These are phyloP conservation scores for Eucalyptus erythrocorys DNA, from an alignment of 345 rosid species.

Conservation along the genomic window DNA sequence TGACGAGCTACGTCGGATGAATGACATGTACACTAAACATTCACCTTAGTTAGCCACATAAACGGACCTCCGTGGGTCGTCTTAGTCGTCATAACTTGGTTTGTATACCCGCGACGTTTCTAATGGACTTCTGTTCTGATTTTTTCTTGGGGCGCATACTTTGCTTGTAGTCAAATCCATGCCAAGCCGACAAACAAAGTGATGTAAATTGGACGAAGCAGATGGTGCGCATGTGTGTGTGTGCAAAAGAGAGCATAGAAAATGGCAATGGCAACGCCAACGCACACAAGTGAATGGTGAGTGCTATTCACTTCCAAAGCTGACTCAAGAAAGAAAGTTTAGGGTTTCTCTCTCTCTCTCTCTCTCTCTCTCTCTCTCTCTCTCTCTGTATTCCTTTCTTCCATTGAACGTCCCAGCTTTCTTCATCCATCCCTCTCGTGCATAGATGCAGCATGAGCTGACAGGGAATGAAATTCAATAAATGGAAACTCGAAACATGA, in stretches of 20 bases:
- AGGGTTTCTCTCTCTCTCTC: background rate
- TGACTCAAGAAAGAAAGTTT: background rate
- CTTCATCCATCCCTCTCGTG: background rate
- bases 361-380: background rate
- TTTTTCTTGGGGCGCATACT: background rate
- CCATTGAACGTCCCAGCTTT: background rate
- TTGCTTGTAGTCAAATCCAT: background rate
- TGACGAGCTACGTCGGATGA: background rate
- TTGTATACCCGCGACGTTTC: background rate
- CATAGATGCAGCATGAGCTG: background rate
- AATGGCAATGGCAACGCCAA: background rate
- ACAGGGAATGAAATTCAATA: background rate
- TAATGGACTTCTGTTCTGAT: background rate
- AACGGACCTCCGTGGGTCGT: background rate
- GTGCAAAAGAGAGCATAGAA: background rate
- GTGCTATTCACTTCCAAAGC: background rate
- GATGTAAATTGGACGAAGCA: background rate
- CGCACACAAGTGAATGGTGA: background rate
- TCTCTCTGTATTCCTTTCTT: background rate
- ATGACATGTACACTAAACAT: background rate
- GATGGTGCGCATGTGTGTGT: background rate
- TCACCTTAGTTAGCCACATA: background rate
- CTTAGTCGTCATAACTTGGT: background rate
- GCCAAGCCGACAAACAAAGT: background rate
- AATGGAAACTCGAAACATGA: background rate